Base-by-base conservation (phyloP, 75 land plant species). In the Larix kaempferi region DNA sequence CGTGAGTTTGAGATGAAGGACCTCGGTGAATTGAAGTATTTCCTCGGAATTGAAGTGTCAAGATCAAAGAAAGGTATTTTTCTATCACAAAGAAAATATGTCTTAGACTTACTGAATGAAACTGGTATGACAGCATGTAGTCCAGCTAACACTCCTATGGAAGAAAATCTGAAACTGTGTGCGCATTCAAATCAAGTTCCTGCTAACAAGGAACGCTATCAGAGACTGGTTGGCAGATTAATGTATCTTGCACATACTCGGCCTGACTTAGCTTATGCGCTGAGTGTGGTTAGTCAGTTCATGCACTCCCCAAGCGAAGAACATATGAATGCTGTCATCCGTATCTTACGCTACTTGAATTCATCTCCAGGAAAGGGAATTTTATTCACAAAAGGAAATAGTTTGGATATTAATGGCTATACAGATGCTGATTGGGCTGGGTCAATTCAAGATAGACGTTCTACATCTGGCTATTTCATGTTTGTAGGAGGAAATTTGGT, bases 291-390 rank as follows among this genome's bases (percentile, higher is more conserved):
- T 4, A 79, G 85, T 54, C 82, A 80, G 37, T 79, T 79, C 41
- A 84, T 80, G 85, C 82, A 84, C 56, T 17, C 57, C 16, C 80
- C 77, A 26, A 57, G 75, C 1, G 79, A 77, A 73, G 75, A 77
- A 22, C 83, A 77, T 52, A 74, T 78, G 77, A 33, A 74, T 33
- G 77, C 80, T 49, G 54, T 78, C 2, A 17, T 56, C 22, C 59
- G 65, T 1, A 82, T 82, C 19, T 41, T 78, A 2, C 60, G 76
- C 60, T 82, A 78, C 64, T 39, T 82, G 33, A 78, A 82, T 17
- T 6, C 59, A 29, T 13, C 78, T 57, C 78, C 54, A 29, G 60
- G 78, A 23, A 75, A 67, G 69, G 72, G 82, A 14, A 13, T 77
- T 14, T 56, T 72, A 41, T 73, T 82, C 61, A 23, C 41, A 56